A percentile compares a stretch with the other conserved stretches of the same genome.
Conservation (phyloP, 2,329 filamentous ascomycete genomes). For the Sporothrix luriei region DNA sequence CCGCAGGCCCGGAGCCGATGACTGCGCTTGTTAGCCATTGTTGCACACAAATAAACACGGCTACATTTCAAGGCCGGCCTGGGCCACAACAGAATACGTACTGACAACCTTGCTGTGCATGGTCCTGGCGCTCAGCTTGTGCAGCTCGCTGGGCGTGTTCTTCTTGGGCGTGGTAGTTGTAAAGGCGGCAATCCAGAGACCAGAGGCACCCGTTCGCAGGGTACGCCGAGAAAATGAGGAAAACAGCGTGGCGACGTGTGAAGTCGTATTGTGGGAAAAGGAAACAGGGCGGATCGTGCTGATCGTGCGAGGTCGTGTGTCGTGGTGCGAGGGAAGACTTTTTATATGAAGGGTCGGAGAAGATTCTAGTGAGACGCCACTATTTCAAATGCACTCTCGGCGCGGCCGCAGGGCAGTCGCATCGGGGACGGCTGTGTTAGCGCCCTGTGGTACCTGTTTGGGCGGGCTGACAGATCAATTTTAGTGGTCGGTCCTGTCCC, state of each 20-base stretch:
- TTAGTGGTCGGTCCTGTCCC: not conserved
- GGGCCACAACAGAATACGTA: constrained; percentile 48
- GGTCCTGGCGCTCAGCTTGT: constrained; percentile 53
- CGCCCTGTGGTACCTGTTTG: constrained; percentile 1
- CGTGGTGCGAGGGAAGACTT: constrained; percentile 11
- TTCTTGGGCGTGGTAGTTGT: constrained; percentile 65
- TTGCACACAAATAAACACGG: not conserved
- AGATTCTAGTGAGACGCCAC: constrained; percentile 26
- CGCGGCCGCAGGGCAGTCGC: constrained; percentile 13
- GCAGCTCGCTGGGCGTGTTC: constrained; percentile 44
- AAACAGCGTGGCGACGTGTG: constrained; percentile 78
- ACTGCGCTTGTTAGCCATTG: constrained; percentile 49
- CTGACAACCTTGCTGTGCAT: constrained; percentile 95
- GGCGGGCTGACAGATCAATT: constrained; percentile 15
- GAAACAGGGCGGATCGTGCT: not conserved
- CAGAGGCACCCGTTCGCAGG: constrained; percentile 71
- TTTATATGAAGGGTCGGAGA: constrained; percentile 1
- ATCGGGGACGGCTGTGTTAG: not conserved
- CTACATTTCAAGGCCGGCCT: constrained; percentile 29
- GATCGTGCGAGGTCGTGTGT: not conserved
- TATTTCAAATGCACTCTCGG: constrained; percentile 24
- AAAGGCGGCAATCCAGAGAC: constrained; percentile 72
- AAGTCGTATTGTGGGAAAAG: not conserved
- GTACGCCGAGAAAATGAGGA: constrained; percentile 77
- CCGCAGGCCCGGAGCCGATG: constrained; percentile 92